phyloP scores from a whole-genome alignment of 2,329 filamentous ascomycete species.

The Capronia americana region DNA sequence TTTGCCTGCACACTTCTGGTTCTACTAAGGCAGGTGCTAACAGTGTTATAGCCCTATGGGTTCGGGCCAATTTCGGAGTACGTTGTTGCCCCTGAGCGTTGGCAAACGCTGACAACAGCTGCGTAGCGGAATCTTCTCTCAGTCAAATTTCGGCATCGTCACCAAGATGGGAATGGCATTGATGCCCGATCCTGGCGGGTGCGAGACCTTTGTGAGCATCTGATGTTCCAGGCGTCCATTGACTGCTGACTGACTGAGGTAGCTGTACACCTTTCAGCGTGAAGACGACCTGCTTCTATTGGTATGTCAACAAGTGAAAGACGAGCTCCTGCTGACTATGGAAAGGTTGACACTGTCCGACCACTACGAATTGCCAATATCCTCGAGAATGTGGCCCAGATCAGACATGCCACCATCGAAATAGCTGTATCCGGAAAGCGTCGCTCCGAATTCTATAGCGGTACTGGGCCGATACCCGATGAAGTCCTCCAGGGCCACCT shows the following conservation, averaged over 20 bases:
- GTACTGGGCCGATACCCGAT: conserved; percentile 39
- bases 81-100: not conserved
- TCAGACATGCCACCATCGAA: conserved; percentile 43
- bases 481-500: conserved; percentile 42
- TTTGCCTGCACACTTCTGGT: not conserved
- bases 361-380: conserved; percentile 42
- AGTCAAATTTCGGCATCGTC: conserved; percentile 42
- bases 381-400: conserved; percentile 43
- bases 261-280: conserved; percentile 53
- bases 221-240: not conserved
- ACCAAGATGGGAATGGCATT: conserved; percentile 62
- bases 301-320: conserved; percentile 19
- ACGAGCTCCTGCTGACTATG: not conserved
- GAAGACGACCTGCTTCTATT: conserved; percentile 47
- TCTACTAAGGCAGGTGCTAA: not conserved
- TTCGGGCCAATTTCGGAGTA: conserved; percentile 48
- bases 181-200: conserved; percentile 51
- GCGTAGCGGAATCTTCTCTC: conserved; percentile 40
- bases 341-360: conserved; percentile 46
- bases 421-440: conserved; percentile 43
- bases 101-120: not conserved
- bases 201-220: conserved; percentile 11
- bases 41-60: conserved; percentile 28
- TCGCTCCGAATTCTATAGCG: conserved; percentile 40
- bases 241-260: conserved; percentile 54